Evolutionary conservation across 306 rosid species (phyloP), one percentile per base, ranked within the genome.

Genomic region (Vigna unguiculata): DNA sequence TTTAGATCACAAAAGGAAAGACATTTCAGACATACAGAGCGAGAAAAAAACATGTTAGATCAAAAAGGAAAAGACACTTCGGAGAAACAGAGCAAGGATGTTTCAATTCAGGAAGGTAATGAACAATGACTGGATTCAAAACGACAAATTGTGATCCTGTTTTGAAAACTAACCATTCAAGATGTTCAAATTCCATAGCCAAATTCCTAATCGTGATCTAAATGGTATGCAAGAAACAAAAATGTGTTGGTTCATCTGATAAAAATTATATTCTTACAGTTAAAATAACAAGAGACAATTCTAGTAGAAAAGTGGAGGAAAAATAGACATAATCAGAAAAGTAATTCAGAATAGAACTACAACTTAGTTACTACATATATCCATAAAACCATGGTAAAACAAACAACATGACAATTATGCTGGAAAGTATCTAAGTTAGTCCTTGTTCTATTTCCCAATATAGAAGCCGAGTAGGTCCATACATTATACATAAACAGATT

Each of bases 401-500:
- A 38, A 81, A 52, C 74, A 64, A 76, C n/a, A 69, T 38, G 17
- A 47, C 43, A 67, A 78, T 7, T 71, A 53, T 69, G 81, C 71
- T 9, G 4, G 4, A 25, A 55, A 19, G 47, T 45, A 51, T 4
- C 28, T 59, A 76, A 58, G 16, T 41, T 58, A 72, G 59, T 43
- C 66, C 75, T 62, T 22, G 6, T 53, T 71, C 59, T 22, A 9
- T 61, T 61, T 71, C 59, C 70, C 61, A 53, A 69, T 32, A 48
- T 20, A 57, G 60, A 32, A 72, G 74, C 21, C 45, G 30, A 67
- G 17, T 60, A 70, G 82, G 53, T 78, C 67, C 82, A 81, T 69
- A 86, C 81, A 74, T 30, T 24, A 28, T 53, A 54, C 60, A 66
- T 64, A 84, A 74, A 36, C 61, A 60, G 66, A 40, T 19, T 14